Conservation (phyloP, 2,329 filamentous ascomycete genomes). For the Colletotrichum echinochloae region DNA sequence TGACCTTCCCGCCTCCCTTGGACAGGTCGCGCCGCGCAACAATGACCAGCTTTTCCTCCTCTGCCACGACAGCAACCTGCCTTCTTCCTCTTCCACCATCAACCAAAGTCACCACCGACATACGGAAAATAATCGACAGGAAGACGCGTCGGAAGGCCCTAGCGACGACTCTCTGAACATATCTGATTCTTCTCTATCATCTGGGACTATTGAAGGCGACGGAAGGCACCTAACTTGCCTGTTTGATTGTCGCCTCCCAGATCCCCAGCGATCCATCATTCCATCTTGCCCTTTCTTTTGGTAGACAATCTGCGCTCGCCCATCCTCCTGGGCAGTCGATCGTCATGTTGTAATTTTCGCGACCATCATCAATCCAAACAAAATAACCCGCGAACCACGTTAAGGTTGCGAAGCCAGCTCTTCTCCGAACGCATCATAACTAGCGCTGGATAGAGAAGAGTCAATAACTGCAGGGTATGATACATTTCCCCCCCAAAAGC, state of each 20-base stretch:
- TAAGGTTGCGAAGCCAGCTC: slow-evolving; percentile 35
- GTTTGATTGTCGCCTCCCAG: slow-evolving; percentile 26
- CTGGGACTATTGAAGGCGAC: slow-evolving; percentile 23
- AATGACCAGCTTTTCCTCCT: slow-evolving; percentile 45
- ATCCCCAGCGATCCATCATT: slow-evolving; percentile 27
- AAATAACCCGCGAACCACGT: slow-evolving; percentile 34
- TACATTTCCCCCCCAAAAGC: slow-evolving; percentile 35
- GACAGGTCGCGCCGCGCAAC: slow-evolving; percentile 37
- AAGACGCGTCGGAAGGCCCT: slow-evolving; percentile 35
- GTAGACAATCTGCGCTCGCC: slow-evolving; percentile 30
- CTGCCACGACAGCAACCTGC: slow-evolving; percentile 29
- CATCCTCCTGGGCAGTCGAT: slow-evolving; percentile 21
- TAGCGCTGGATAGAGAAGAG: slow-evolving; percentile 28
- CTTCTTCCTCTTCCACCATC: slow-evolving; percentile 41
- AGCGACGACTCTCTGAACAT: slow-evolving; percentile 17
- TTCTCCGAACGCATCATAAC: slow-evolving; percentile 19
- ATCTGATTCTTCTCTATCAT: slow-evolving; percentile 11
- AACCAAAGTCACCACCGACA: slow-evolving; percentile 26
- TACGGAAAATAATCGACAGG: slow-evolving; percentile 33
- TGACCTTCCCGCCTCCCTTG: slow-evolving; percentile 34
- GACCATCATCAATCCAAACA: slow-evolving; percentile 27
- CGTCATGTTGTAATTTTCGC: slow-evolving; percentile 39
- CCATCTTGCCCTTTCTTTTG: slow-evolving; percentile 37
- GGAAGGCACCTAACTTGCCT: slow-evolving; percentile 34
- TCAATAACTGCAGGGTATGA: slow-evolving; percentile 40